Conservation (phyloP, 108 stramenopile genomes). For the Cyclostephanos tholiformis region DNA sequence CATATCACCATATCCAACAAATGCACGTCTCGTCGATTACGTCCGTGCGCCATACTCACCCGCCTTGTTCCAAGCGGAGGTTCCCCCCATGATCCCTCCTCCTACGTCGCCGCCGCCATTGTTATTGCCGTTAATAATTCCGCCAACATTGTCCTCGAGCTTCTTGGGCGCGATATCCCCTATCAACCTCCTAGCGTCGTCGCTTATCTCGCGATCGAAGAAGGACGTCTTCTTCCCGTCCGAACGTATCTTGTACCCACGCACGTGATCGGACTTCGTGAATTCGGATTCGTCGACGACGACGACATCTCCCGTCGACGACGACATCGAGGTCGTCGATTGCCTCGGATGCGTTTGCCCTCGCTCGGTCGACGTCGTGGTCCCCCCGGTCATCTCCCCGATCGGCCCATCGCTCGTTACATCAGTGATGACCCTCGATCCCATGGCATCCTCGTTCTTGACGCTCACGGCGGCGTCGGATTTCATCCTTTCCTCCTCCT, state of each 20-base stretch:
- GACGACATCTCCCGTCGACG: slow-evolving; percentile 1
- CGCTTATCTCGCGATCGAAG: slow-evolving; percentile 95
- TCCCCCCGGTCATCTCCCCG: no score
- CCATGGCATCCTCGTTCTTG: slow-evolving; percentile 18
- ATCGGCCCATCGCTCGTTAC: no score
- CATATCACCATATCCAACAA: no score
- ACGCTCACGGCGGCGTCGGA: slow-evolving; percentile 11
- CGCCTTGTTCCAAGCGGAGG: slow-evolving; percentile 88
- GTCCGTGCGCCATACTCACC: no score
- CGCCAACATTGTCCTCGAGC: slow-evolving; percentile 52
- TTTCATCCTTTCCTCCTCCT: slow-evolving; percentile 28
- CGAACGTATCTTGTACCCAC: slow-evolving; percentile 93
- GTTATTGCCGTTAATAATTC: slow-evolving; percentile 24
- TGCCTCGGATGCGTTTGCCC: not conserved
- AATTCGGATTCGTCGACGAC: slow-evolving; percentile 38
- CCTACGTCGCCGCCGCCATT: slow-evolving; percentile 17
- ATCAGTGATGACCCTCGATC: slow-evolving; percentile 1
- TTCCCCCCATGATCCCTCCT: slow-evolving; percentile 22
- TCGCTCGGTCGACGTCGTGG: not conserved
- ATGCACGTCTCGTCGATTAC: no score
- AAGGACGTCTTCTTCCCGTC: slow-evolving; percentile 96
- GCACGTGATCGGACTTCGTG: slow-evolving; percentile 78
- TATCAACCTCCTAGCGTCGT: slow-evolving; percentile 88
- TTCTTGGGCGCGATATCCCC: slow-evolving; percentile 96
- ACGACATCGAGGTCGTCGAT: not conserved